These are phyloP conservation scores for Allium fistulosum DNA, from an alignment of 106 monocot species.

Conservation along the genomic window DNA sequence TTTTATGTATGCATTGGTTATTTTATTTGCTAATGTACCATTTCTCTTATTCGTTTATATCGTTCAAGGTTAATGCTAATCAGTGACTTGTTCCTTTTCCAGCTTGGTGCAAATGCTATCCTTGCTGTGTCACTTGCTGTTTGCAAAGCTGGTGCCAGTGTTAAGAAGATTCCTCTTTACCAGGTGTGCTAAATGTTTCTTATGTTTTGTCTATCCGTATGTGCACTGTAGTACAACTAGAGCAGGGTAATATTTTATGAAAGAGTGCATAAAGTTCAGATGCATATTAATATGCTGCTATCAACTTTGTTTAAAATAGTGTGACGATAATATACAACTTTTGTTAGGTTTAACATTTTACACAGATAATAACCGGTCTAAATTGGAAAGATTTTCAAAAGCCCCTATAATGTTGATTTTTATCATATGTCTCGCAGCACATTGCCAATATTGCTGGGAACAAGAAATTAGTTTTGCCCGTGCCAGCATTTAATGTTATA, in stretches of 20 bases:
- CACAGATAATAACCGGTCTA: too few relatives aligned
- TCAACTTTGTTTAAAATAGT: too few relatives aligned
- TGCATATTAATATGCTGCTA: too few relatives aligned
- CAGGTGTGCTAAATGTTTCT: slow-evolving; percentile 25
- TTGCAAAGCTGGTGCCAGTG: slow-evolving; percentile 85
- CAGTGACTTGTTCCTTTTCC: not conserved
- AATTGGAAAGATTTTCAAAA: not conserved
- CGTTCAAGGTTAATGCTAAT: not conserved
- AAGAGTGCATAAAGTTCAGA: too few relatives aligned
- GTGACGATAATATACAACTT: too few relatives aligned
- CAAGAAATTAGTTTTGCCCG: slow-evolving; percentile 82
- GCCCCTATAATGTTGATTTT: not conserved
- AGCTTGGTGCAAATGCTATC: slow-evolving; percentile 97
- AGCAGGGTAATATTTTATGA: too few relatives aligned
- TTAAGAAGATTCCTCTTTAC: slow-evolving; percentile 82
- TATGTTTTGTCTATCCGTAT: not conserved
- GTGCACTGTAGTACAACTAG: too few relatives aligned
- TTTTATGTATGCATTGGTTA: not conserved
- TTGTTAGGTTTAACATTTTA: too few relatives aligned
- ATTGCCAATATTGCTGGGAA: slow-evolving; percentile 97
- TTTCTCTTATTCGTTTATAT: not conserved
- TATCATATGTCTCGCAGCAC: slow-evolving; percentile 37
- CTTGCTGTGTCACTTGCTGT: slow-evolving; percentile 86
- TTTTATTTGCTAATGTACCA: not conserved
- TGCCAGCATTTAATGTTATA: slow-evolving; percentile 98